These are phyloP conservation scores for Gynostemma pentaphyllum DNA, from an alignment of 306 rosid genomes.

Conservation along the genomic window DNA sequence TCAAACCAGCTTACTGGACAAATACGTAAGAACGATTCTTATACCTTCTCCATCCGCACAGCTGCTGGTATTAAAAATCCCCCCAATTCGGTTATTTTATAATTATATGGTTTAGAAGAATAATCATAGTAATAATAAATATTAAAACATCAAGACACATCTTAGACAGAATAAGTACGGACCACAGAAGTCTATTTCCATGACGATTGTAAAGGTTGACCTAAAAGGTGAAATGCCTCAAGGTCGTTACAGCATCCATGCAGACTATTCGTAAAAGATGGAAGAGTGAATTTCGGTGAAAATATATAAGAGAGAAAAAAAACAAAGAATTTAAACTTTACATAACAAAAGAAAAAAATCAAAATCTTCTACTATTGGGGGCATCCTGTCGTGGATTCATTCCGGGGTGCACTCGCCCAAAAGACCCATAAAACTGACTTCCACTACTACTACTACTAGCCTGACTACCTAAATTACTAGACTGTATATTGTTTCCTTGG, in stretches of 20 bases:
- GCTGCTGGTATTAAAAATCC: too few species aligned
- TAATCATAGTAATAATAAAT: too few species aligned
- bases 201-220: neutral
- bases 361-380: conserved; percentile 60
- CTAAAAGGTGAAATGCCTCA: neutral
- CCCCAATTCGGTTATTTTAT: too few species aligned
- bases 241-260: neutral
- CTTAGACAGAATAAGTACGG: neutral
- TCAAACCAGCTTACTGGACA: too few species aligned
- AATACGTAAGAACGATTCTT: too few species aligned
- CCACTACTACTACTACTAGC: neutral
- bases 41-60: too few species aligned
- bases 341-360: conserved; percentile 10
- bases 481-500: conserved; percentile 21
- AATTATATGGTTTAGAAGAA: too few species aligned
- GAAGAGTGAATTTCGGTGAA: neutral
- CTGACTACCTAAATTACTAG: conserved; percentile 16
- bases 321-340: conserved; percentile 12
- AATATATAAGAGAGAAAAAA: neutral
- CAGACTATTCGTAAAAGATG: neutral
- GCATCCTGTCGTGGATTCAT: conserved; percentile 38
- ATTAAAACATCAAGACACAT: neutral
- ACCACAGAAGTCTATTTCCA: neutral
- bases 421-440: conserved; percentile 34
- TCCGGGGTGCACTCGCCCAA: conserved; percentile 17